Base-by-base conservation (phyloP, 768 basidiomycete genomes). In the Grammothele lineata region DNA sequence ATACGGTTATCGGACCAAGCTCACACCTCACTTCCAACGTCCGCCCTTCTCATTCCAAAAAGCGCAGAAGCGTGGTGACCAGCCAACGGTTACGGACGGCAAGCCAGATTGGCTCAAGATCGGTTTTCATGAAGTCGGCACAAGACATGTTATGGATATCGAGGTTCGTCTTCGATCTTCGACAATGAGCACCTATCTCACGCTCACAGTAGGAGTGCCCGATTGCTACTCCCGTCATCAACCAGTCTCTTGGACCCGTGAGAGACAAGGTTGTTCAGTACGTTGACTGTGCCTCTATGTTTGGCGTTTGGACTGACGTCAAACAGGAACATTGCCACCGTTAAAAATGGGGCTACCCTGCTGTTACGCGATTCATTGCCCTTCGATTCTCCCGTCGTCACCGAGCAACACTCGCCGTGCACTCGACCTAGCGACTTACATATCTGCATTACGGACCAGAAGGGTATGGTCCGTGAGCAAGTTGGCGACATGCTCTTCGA, bases 21-120 rank as follows among this genome's bases (percentile, higher is more conserved):
- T 99, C 43, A 97, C 96, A 0, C 96, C 96, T 0, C 96, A 99
- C 63, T 98, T 98, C 51, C 89, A 93, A 19, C 77, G 83, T 0
- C 83, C 92, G 0, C 76, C 79, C 1, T 80, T 73, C 45, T 57
- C 61, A 25, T 39, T 53, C 12, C 59, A 55, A 43, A 68, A 62
- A 39, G 58, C 63, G 32, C 42, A 40, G 14, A 53, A 48, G 18
- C 51, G 44, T 55, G 59, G 15, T 11, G 44, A 47, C 11, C 39
- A 51, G 3, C 40, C 47, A 0, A 19, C 32, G 1, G 35, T 46
- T 5, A 14, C 14, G 8, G 57, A 56, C 14, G 41, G 35, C 21
- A 50, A 40, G n/a, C 81, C 85, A 11, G 71, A 77, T 36, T 90
- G 90, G 80, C 65, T 92, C 19, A 80, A 82, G 35, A 94, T 97